Evolutionary conservation across 73 alveolate genomes (phyloP).

Genomic region (Symbiodinium natans): DNA sequence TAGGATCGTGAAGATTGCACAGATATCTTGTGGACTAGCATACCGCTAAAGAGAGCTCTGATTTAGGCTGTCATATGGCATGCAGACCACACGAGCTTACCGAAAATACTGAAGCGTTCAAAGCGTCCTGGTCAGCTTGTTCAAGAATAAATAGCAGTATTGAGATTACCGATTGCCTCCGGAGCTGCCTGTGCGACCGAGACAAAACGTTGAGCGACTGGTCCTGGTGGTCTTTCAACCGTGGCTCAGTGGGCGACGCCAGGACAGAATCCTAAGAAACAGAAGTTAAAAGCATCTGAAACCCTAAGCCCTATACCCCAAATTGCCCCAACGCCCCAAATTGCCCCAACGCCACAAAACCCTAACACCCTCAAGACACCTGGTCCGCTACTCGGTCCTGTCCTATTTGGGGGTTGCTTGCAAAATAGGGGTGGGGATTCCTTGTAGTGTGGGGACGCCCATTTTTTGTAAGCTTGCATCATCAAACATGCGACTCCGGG

Average conservation of each 20-base stretch:
- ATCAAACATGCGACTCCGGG: too few relatives aligned
- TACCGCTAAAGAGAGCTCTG: background rate
- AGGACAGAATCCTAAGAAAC: background rate
- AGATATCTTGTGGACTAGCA: too few relatives aligned
- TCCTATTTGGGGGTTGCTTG: too few relatives aligned
- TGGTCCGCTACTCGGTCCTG: too few relatives aligned
- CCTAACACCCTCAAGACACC: too few relatives aligned
- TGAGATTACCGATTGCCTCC: background rate
- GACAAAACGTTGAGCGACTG: conserved; percentile 38
- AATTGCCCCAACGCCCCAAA: background rate
- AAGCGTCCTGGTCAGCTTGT: background rate
- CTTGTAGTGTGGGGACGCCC: too few relatives aligned
- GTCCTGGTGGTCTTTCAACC: conserved; percentile 86
- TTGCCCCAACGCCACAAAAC: background rate
- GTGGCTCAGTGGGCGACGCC: background rate
- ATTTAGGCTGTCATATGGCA: background rate
- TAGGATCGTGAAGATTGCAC: too few relatives aligned
- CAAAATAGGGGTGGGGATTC: too few relatives aligned
- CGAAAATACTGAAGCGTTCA: background rate
- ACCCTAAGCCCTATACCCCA: background rate
- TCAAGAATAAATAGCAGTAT: background rate
- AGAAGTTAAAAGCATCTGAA: too few relatives aligned
- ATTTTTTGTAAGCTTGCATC: too few relatives aligned
- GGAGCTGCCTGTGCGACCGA: background rate
- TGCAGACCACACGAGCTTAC: background rate